Evolutionary conservation across 2,329 filamentous ascomycete species (phyloP).

Genomic region (Neonectria magnoliae): DNA sequence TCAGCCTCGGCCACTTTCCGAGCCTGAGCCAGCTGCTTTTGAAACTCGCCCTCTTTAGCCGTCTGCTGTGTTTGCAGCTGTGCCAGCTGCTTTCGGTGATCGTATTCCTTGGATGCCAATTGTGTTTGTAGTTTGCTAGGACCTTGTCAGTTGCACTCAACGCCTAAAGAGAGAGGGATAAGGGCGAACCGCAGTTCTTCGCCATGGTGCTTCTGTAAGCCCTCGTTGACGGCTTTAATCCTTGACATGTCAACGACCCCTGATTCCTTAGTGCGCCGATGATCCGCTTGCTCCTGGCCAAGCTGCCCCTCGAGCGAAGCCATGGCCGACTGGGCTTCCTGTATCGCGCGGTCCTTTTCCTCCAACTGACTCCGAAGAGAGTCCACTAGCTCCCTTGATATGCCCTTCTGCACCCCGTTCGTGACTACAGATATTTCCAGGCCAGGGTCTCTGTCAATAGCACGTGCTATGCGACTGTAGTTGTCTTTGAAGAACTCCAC

Average conservation of each 20-base stretch:
- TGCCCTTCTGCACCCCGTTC: slow-evolving; percentile 85
- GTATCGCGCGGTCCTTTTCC: slow-evolving; percentile 69
- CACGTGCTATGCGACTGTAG: slow-evolving; percentile 83
- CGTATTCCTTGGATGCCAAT: slow-evolving; percentile 42
- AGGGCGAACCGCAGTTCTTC: slow-evolving; percentile 66
- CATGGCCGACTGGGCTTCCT: slow-evolving; percentile 58
- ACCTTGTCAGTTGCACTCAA: slow-evolving; percentile 27
- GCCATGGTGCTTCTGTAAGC: slow-evolving; percentile 75
- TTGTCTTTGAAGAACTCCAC: slow-evolving; percentile 97
- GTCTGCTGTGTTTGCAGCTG: slow-evolving; percentile 45
- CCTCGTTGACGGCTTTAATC: slow-evolving; percentile 75
- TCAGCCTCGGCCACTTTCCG: slow-evolving; percentile 61
- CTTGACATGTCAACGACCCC: slow-evolving; percentile 50
- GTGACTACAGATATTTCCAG: slow-evolving; percentile 84
- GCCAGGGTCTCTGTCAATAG: slow-evolving; percentile 90
- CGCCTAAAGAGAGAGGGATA: no score
- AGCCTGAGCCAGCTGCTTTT: slow-evolving; percentile 56
- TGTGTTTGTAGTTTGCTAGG: slow-evolving; percentile 47
- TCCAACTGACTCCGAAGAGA: slow-evolving; percentile 80
- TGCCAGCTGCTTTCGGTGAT: slow-evolving; percentile 44
- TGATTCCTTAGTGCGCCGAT: slow-evolving; percentile 70
- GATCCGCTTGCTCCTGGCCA: slow-evolving; percentile 78
- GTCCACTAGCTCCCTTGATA: slow-evolving; percentile 94
- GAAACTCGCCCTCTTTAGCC: slow-evolving; percentile 47
- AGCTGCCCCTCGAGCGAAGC: slow-evolving; percentile 63